These are phyloP conservation scores for Trichosporon sp. DNA, from an alignment of 1,284 basidiomycete genomes.

Conservation along the genomic window DNA sequence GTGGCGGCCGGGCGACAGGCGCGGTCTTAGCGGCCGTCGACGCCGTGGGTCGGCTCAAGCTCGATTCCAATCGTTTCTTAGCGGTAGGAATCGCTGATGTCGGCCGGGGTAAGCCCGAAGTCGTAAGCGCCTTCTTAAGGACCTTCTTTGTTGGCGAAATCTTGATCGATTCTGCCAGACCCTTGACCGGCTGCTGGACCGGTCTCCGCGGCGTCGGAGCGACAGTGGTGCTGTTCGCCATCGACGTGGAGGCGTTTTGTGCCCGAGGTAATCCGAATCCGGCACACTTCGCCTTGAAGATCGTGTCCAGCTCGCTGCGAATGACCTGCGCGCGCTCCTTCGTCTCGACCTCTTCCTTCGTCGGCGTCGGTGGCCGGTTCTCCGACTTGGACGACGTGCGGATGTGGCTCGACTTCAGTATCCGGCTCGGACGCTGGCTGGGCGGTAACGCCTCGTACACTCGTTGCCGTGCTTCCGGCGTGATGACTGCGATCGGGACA, in stretches of 20 bases:
- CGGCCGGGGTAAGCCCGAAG: not conserved
- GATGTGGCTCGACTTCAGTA: constrained; percentile 14
- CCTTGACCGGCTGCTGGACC: not conserved
- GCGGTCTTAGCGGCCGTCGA: constrained; percentile 4
- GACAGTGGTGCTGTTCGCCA: not conserved
- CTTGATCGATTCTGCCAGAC: not conserved
- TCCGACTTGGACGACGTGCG: constrained; percentile 2
- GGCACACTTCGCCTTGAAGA: constrained; percentile 15
- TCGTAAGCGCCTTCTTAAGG: not conserved
- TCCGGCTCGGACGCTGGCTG: constrained; percentile 5
- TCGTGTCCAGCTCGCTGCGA: constrained; percentile 5
- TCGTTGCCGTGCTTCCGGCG: not conserved
- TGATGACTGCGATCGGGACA: not conserved
- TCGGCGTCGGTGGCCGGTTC: constrained; percentile 5
- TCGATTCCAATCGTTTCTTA: constrained; percentile 9
- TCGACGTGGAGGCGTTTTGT: not conserved
- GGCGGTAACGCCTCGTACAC: constrained; percentile 1
- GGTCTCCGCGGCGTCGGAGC: not conserved
- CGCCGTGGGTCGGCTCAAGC: not conserved
- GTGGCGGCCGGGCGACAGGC: not conserved
- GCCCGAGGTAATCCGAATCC: constrained; percentile 3
- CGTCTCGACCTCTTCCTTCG: not conserved
- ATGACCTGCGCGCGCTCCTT: constrained; percentile 6
- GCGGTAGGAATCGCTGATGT: constrained; percentile 5
- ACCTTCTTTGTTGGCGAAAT: not conserved